A percentile compares a stretch with the other conserved stretches of the same genome.
phyloP scores from a whole-genome alignment of 257 asterid genomes.

The Penstemon davidsonii region DNA sequence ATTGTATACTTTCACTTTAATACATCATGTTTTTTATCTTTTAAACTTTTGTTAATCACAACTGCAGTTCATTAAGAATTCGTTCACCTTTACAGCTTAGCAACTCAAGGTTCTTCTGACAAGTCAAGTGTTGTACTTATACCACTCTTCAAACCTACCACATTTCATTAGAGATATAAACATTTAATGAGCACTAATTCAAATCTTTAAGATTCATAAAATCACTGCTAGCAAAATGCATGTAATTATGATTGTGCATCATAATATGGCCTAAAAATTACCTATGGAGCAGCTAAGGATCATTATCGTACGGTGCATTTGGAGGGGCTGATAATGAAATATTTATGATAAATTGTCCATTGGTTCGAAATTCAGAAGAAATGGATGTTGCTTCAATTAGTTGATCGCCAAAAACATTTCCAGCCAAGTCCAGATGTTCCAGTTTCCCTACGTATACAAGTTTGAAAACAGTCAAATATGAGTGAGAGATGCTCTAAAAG shows the following conservation, averaged over 20 bases:
- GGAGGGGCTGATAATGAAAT: slow-evolving; percentile 36
- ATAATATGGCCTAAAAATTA: slow-evolving; percentile 17
- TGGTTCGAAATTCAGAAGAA: slow-evolving; percentile 45
- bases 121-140: not conserved
- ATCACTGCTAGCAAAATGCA: not conserved
- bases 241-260: not conserved
- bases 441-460: slow-evolving; percentile 52
- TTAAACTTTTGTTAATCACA: not conserved
- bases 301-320: slow-evolving; percentile 62
- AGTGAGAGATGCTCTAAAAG: not conserved
- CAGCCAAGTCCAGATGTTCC: slow-evolving; percentile 77
- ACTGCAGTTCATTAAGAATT: slow-evolving; percentile 29
- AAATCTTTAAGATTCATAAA: not conserved
- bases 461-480: slow-evolving; percentile 2
- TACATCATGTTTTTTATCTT: slow-evolving; percentile 32
- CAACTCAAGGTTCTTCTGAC: slow-evolving; percentile 15
- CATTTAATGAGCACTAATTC: not conserved
- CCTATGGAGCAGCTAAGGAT: slow-evolving; percentile 54
- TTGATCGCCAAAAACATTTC: slow-evolving; percentile 47
- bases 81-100: slow-evolving; percentile 45
- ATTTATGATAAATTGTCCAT: slow-evolving; percentile 45
- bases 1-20: slow-evolving; percentile 20
- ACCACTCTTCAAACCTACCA: not conserved
- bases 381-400: slow-evolving; percentile 36
- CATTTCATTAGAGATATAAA: slow-evolving; percentile 15